Evolutionary conservation across 257 asterid species (phyloP), one percentile per base, ranked within the genome.

Genomic region (Rehmannia glutinosa): DNA sequence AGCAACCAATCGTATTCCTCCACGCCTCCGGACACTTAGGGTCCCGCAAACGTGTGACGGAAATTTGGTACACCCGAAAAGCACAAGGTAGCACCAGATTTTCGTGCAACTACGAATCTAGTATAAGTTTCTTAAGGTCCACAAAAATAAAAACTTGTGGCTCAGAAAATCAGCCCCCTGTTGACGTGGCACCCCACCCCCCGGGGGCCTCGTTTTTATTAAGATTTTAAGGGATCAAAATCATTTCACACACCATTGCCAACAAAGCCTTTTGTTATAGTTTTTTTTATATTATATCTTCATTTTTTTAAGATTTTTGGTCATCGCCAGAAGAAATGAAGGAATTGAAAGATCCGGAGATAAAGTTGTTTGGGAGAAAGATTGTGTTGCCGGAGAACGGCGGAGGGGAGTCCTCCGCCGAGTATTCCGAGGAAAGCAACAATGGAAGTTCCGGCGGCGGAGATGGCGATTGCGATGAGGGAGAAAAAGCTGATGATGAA

Each of bases 281-380:
- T 58, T 50, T 45, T 65, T 45, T 45, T 12, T 13, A 45, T 45
- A 2, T 45, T 3, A 13, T 45, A 20, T 67, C 33, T 42, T 62
- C 73, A 33, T 16, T 45, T 23, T 57, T 54, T 60, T 64, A 17
- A 39, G 52, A 24, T 61, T 56, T n/a, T 42, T 56, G 36, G 36
- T 68, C 55, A 9, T 21, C 45, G 59, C 59, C 33, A 38, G 57
- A 57, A 24, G 21, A 38, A 13, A 67, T 67, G 70, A 68, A 61
- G 53, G 72, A 75, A 68, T 39, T 69, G 58, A 83, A 75, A 65
- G 89, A 84, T 59, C 81, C 87, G 39, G 87, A 81, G 70, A 85
- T 89, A 23, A 89, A 72, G 80, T 57, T 89, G 52, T 89, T 89
- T 32, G 97, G 97, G 33, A 84, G 78, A 69, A 89, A 77, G 74